Evolutionary conservation across 2,329 filamentous ascomycete genomes (phyloP).

Genomic region (Penicillium brasilianum): DNA sequence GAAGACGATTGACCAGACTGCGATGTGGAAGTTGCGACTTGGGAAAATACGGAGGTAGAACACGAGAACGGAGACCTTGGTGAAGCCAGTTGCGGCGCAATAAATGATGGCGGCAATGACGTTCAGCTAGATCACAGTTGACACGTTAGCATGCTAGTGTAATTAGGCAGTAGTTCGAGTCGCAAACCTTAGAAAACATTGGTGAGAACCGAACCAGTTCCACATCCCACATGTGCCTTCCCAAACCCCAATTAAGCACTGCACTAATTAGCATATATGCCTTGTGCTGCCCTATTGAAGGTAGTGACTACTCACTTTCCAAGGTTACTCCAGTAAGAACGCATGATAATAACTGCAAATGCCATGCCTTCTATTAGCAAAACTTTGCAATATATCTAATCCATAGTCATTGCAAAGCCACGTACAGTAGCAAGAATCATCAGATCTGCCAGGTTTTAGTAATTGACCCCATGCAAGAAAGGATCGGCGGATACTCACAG

Average conservation of each 20-base stretch:
- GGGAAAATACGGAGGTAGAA: conserved; percentile 39
- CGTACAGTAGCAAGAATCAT: conserved; percentile 34
- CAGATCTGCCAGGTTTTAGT: conserved; percentile 23
- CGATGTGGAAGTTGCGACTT: conserved; percentile 31
- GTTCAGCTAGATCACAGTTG: conserved; percentile 28
- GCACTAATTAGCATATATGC: neutral
- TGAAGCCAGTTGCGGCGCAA: conserved; percentile 36
- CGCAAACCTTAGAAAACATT: conserved; percentile 27
- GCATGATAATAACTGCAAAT: conserved; percentile 28
- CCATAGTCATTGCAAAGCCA: neutral
- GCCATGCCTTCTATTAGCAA: neutral
- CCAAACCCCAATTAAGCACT: conserved; percentile 37
- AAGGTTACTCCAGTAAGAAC: conserved; percentile 31
- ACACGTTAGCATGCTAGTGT: neutral
- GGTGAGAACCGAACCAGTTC: conserved; percentile 27
- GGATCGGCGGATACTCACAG: conserved; percentile 25
- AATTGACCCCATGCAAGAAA: neutral
- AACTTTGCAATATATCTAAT: neutral
- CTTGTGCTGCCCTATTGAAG: no score
- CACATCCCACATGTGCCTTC: conserved; percentile 39
- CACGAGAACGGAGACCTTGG: conserved; percentile 40
- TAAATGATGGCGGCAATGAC: conserved; percentile 38
- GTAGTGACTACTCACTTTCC: conserved; percentile 25
- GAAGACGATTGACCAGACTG: conserved; percentile 31
- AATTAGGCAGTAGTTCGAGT: neutral